A percentile compares a stretch with the other conserved stretches of the same genome.
These are phyloP conservation scores for Tulasnella sp. DNA, from an alignment of 768 basidiomycete genomes.

Conservation along the genomic window DNA sequence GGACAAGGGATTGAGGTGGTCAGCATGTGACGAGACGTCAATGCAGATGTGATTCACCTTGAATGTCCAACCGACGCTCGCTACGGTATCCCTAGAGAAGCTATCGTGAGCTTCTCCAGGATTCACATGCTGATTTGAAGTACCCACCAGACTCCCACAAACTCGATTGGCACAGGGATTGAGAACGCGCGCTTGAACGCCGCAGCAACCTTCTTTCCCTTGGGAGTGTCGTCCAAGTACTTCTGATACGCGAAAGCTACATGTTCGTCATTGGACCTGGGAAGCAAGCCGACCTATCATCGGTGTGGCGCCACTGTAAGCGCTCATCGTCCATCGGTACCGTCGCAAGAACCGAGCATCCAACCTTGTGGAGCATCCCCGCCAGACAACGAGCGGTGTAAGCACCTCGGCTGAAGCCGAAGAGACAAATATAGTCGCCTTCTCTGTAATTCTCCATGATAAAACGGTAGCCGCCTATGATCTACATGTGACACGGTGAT, in stretches of 20 bases:
- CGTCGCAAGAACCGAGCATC: neutral
- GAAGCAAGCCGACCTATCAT: constrained; percentile 11
- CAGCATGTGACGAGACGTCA: neutral
- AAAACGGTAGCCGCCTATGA: constrained; percentile 14
- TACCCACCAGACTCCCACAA: constrained; percentile 19
- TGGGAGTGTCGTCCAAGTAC: constrained; percentile 1
- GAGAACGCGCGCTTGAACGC: constrained; percentile 20
- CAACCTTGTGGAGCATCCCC: constrained; percentile 13
- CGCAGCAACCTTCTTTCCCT: constrained; percentile 5
- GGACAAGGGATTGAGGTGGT: constrained; percentile 4
- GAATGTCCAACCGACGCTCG: constrained; percentile 17
- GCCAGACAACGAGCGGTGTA: constrained; percentile 17
- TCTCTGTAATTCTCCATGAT: constrained; percentile 7
- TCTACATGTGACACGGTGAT: neutral
- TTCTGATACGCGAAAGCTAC: neutral
- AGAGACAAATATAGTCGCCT: constrained; percentile 14
- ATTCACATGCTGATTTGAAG: neutral
- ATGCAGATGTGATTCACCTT: neutral
- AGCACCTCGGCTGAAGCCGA: constrained; percentile 16
- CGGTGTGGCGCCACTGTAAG: neutral
- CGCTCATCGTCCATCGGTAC: neutral
- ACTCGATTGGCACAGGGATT: constrained; percentile 16
- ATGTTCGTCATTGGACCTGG: constrained; percentile 3
- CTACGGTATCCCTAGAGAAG: constrained; percentile 18
- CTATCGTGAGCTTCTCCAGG: neutral